These are phyloP conservation scores for Hericium erinaceus DNA, from an alignment of 768 basidiomycete species.

Conservation along the genomic window DNA sequence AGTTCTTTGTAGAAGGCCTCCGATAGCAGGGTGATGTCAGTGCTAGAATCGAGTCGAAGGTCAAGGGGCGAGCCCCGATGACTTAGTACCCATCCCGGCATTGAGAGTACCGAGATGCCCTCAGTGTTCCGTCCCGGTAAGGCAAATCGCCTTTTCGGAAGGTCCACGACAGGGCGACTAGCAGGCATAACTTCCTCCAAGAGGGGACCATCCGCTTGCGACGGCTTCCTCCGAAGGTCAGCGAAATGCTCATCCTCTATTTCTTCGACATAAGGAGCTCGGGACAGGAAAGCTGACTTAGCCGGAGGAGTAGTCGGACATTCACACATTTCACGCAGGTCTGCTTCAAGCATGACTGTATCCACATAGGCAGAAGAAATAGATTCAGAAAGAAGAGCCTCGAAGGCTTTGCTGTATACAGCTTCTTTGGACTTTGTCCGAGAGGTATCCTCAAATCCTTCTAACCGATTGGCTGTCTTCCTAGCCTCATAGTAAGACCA, in stretches of 20 bases:
- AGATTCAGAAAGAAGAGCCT: not conserved
- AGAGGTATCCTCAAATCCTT: not conserved
- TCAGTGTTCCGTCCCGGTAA: not conserved
- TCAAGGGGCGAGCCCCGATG: not conserved
- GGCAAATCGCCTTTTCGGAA: not conserved
- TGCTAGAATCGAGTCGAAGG: not conserved
- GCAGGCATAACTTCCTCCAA: not conserved
- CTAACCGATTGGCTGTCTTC: too few relatives aligned
- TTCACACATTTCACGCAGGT: not conserved
- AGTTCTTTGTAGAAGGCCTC: not conserved
- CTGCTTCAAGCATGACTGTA: not conserved
- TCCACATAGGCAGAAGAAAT: not conserved
- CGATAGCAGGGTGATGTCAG: not conserved
- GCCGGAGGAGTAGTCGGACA: not conserved
- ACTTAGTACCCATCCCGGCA: not conserved
- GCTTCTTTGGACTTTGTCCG: too few relatives aligned
- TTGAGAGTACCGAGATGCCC: not conserved
- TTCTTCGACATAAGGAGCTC: too few relatives aligned
- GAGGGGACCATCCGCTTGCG: not conserved
- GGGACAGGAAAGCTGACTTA: too few relatives aligned
- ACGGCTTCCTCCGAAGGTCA: not conserved
- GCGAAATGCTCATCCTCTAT: not conserved
- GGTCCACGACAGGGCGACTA: not conserved
- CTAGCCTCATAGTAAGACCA: too few relatives aligned
- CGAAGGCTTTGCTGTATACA: constrained; percentile 14